Base-by-base conservation (phyloP, 805 yeast species). In the Nakazawaea wickerhamii region DNA sequence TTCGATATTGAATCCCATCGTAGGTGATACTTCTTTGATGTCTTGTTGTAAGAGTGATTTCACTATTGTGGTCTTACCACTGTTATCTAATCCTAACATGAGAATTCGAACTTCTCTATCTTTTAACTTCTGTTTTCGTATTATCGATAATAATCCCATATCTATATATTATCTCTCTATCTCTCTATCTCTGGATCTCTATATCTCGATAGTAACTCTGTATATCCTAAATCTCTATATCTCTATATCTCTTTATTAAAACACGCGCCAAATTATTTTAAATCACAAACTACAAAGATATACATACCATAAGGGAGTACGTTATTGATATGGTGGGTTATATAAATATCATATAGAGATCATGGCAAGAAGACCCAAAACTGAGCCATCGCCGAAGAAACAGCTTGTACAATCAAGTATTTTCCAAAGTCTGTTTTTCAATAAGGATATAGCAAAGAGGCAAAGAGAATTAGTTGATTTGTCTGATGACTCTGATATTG, bases 61-160 rank as follows among this genome's bases (percentile, higher is more conserved):
- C 18, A 89, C 81, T 2, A 91, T 74, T 0, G 96, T 85, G 2
- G 96, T 84, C 59, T 90, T 90, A 2, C 98, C 98, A 0, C 96
- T 76, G 59, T 87, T 88, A 57, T 90, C 98, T 3, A 90, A 73
- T 0, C 98, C 98, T 10, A 90, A 71, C 44, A 86, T 69, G 18
- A 91, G 66, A 20, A 88, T 72, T 18, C 96, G 66, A 26, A 85
- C 63, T 58, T 89, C 95, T 42, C 70, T 68, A 50, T 87, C 96
- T 58, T 86, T 88, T 31, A 76, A 67, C 63, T 87, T 83, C 55
- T 87, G 95, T 57, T 88, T 89, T 53, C 81, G 72, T 44, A 90
- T 83, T 22, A 88, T 81, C 1, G 87, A 75, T 14, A 89, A 63
- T 2, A 89, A 72, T 0, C 96, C 96, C 97, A 89, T 89, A 13